Evolutionary conservation across 2,329 filamentous ascomycete genomes (phyloP).

Genomic region (Penicillium concentricum): DNA sequence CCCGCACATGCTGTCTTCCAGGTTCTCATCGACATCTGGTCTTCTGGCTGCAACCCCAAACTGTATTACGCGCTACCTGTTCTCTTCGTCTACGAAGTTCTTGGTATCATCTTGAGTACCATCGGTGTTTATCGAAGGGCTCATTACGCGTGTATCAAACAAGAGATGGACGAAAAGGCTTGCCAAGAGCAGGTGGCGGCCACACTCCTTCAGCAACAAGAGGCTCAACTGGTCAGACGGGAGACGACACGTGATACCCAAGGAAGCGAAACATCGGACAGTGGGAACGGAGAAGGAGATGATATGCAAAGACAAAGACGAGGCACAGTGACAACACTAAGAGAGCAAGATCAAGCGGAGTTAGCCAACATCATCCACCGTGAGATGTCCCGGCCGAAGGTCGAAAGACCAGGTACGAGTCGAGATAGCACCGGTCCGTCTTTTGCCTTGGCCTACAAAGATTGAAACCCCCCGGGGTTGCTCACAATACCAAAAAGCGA

Average conservation of each 20-base stretch:
- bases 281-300: background rate
- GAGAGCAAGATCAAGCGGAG: conserved; percentile 3
- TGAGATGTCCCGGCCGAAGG: conserved; percentile 11
- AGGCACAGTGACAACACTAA: background rate
- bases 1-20: conserved; percentile 46
- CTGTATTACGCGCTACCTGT: conserved; percentile 45
- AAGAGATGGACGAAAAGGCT: conserved; percentile 17
- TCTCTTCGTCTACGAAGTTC: conserved; percentile 43
- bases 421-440: conserved; percentile 12
- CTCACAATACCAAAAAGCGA: background rate
- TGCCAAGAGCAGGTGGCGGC: conserved; percentile 12
- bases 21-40: conserved; percentile 47
- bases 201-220: conserved; percentile 6
- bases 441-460: conserved; percentile 15
- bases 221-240: background rate
- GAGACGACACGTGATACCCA: background rate
- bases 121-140: conserved; percentile 23
- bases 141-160: conserved; percentile 18
- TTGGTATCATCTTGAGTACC: conserved; percentile 12
- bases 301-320: conserved; percentile 2
- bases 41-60: conserved; percentile 42
- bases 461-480: background rate
- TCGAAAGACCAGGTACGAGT: background rate
- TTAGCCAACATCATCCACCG: conserved; percentile 10
- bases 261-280: background rate